These are phyloP conservation scores for Salinomyces thailandicus DNA, from an alignment of 2,329 filamentous ascomycete genomes.

Conservation along the genomic window DNA sequence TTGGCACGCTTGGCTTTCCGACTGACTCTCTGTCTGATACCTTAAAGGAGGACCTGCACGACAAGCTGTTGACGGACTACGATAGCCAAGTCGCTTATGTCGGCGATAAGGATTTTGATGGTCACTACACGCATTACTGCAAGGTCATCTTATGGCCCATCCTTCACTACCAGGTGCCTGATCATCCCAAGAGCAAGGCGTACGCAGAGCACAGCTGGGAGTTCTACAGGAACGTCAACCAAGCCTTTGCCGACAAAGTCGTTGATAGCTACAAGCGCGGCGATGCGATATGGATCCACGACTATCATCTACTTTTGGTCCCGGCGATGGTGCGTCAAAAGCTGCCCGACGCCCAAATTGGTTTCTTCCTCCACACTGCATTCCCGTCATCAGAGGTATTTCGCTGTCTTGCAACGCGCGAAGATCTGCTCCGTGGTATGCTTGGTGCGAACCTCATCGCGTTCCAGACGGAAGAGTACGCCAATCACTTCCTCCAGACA, in stretches of 20 bases:
- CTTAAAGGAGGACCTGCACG: constrained; percentile 73
- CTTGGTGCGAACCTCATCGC: constrained; percentile 85
- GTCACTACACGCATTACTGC: constrained; percentile 92
- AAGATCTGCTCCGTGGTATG: constrained; percentile 81
- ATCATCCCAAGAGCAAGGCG: constrained; percentile 95
- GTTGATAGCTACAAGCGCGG: constrained; percentile 86
- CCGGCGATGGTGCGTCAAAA: constrained; percentile 83
- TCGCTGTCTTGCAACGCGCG: constrained; percentile 76
- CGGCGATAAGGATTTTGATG: constrained; percentile 84
- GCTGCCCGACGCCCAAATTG: constrained; percentile 85
- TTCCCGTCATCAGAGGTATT: constrained; percentile 97
- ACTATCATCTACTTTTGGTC: constrained; percentile 86
- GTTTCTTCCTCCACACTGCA: constrained; percentile 88
- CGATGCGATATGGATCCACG: constrained; percentile 89
- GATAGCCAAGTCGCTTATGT: constrained; percentile 77
- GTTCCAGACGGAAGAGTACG: constrained; percentile 90
- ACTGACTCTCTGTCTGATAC: constrained; percentile 71
- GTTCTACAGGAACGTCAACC: constrained; percentile 76
- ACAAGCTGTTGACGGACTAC: constrained; percentile 62
- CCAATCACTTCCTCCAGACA: constrained; percentile 87
- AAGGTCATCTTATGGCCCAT: constrained; percentile 97
- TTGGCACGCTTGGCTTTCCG: constrained; percentile 87
- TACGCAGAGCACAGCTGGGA: constrained; percentile 92
- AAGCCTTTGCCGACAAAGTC: constrained; percentile 84
- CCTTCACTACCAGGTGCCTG: constrained; percentile 95